Base-by-base conservation (phyloP, 208 protist species). In the Angomonas ambiguus region DNA sequence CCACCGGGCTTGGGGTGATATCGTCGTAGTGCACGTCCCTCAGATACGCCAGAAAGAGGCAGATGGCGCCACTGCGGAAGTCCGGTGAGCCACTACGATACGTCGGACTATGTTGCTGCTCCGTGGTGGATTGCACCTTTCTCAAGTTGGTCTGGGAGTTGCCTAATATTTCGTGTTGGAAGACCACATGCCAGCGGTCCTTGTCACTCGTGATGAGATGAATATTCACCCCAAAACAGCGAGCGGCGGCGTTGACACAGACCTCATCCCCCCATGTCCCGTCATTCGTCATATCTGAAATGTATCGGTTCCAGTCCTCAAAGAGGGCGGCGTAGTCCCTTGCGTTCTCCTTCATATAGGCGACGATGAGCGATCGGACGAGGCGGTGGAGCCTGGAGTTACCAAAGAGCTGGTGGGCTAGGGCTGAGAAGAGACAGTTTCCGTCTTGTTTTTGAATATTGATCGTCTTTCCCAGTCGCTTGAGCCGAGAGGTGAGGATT, bases 251-350 rank as follows among this genome's bases (percentile, higher is more conserved):
- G 70, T 92, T 89, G 32, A 95, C 67, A 78, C 85, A 92, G 11
- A 95, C 65, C 66, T 95, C 85, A 57, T 95, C 88, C 11, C 88
- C 88, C 88, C 88, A 95, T 13, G 65, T 82, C 1, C 85, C 85
- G 18, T 45, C 56, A 64, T 81, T 67, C 32, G 48, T 65, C 88
- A 95, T 92, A 3, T 80, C 61, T 18, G 60, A 42, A 11, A 88
- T 32, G 65, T 95, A 95, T 38, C 33, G 42, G 30, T 53, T 27
- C 80, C 80, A 92, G 32, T 76, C 74, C 31, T 87, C 74, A 45
- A 95, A 95, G 10, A 92, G 71, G 32, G 91, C 67, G 22, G 62
- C 41, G 72, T 95, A 95, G 65, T 86, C 83, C 0, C 71, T 67
- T 10, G 51, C 13, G 69, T 83, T 76, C 22, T 72, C 51, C 49